phyloP scores from a whole-genome alignment of 768 basidiomycete species.

The Lentinula guzmanii region DNA sequence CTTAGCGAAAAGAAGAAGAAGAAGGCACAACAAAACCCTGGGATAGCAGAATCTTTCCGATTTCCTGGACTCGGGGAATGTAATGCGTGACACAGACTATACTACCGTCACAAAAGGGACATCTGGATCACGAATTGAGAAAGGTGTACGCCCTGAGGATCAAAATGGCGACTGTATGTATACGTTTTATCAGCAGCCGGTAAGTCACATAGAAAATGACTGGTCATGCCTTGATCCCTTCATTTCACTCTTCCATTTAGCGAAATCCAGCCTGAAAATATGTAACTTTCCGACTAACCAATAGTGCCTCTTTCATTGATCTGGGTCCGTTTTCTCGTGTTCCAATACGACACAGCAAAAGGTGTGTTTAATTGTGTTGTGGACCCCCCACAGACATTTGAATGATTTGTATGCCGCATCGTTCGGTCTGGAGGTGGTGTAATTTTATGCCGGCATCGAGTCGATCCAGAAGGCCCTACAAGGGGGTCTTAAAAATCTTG shows the following conservation, averaged over 20 bases:
- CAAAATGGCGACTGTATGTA: conserved; percentile 16
- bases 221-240: conserved; percentile 4
- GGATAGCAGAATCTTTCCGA: conserved; percentile 5
- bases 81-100: not conserved
- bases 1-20: not conserved
- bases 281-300: not conserved
- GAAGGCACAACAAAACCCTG: not conserved
- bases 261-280: conserved; percentile 29
- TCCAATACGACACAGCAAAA: not conserved
- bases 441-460: not conserved
- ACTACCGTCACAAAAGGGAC: not conserved
- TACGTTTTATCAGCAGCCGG: conserved; percentile 16
- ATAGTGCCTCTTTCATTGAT: not conserved
- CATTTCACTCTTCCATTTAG: conserved; percentile 26
- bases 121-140: not conserved
- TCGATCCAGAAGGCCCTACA: conserved; percentile 5
- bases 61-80: not conserved
- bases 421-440: not conserved
- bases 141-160: conserved; percentile 33
- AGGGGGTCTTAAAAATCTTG: not conserved
- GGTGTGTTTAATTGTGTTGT: not conserved
- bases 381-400: not conserved
- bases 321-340: not conserved
- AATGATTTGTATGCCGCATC: not conserved
- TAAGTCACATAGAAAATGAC: not conserved